Evolutionary conservation across 2,329 filamentous ascomycete species (phyloP), one percentile per base, ranked within the genome.

Genomic region (Endoconidiophora laricicola): DNA sequence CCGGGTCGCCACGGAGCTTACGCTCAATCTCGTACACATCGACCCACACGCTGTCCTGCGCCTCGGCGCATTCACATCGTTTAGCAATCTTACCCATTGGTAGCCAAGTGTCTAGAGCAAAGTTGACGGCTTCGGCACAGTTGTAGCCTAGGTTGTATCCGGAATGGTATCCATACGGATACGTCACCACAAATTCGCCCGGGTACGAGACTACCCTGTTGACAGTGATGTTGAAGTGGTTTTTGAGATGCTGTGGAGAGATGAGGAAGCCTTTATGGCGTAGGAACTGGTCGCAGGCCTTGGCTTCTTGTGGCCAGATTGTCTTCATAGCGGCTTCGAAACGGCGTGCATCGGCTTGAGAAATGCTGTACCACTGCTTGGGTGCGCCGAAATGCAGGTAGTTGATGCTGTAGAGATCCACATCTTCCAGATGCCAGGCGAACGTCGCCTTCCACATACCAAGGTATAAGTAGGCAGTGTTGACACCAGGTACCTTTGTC

Each of bases 361-460:
- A 94, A 56, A 98, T 96, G 65, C 88, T 95, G 67, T 98, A 98
- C 91, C 91, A 98, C 63, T 98, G 91, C 66, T 98, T 98, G 0
- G 91, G 91, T 1, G 91, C 91, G 49, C 91, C 91, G 63, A 98
- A 98, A 61, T 98, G 91, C 53, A 98, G 87, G 63, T 95, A 98
- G 68, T 98, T 98, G 73, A 98, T 98, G 63, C 88, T 96, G 77
- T 98, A 98, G 3, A 98, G 76, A 67, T 98, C 91, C 40, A 98
- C 90, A 62, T 98, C 91, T 63, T 98, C 91, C 48, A 98, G 69
- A 73, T 98, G 91, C 91, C 91, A 98, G 6, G 91, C 91, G 63
- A 98, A 98, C 0, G 91, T 96, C 10, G 91, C 90, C 65, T 96
- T 96, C 91, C 91, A 98, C 91, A 98, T 98, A 41, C 91, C 91